Evolutionary conservation across 768 basidiomycete genomes (phyloP), one percentile per base, ranked within the genome.

Genomic region (Xerocomellus chrysenteron): DNA sequence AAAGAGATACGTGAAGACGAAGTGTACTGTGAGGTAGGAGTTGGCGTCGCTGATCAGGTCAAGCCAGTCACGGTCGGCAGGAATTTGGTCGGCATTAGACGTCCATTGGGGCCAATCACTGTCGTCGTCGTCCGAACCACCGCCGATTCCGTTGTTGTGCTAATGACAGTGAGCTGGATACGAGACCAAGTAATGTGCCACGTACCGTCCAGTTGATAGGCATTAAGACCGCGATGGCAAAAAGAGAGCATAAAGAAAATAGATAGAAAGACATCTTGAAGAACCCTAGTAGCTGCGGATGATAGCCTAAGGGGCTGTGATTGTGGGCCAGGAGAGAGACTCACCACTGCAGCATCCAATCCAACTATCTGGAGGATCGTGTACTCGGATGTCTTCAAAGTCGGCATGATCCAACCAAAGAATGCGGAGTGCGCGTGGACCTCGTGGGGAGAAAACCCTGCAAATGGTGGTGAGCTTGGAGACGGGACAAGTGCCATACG

Each of bases 401-500:
- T 98, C 1, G 96, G 96, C 62, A 96, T 74, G 50, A 99, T 90
- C 96, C 97, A 99, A 26, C 94, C 94, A 73, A 97, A 94, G 75
- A 97, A 91, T 0, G 88, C 85, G 56, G 83, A 80, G 63, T 92
- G 88, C 3, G 86, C 85, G 67, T 95, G 94, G 0, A 90, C 94
- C 71, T 95, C 93, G 61, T 94, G 92, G 19, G 94, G 93, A 5
- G 94, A 95, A 75, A 96, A 96, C 3, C 88, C 93, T 94, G 66
- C 5, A 21, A 26, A 30, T 3, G 33, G 42, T n/a, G 24, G 51
- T 63, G 35, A 66, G 48, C 17, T 26, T 19, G 30, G 47, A 35
- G 5, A 35, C 14, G 5, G 3, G 48, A 47, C 5, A 33, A 33
- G 47, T 55, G 50, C 30, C 52, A 21, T 1, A 52, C n/a, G 57